phyloP scores from a whole-genome alignment of 495 filamentous ascomycete genomes.

The Podospora bellae-mahoneyi region DNA sequence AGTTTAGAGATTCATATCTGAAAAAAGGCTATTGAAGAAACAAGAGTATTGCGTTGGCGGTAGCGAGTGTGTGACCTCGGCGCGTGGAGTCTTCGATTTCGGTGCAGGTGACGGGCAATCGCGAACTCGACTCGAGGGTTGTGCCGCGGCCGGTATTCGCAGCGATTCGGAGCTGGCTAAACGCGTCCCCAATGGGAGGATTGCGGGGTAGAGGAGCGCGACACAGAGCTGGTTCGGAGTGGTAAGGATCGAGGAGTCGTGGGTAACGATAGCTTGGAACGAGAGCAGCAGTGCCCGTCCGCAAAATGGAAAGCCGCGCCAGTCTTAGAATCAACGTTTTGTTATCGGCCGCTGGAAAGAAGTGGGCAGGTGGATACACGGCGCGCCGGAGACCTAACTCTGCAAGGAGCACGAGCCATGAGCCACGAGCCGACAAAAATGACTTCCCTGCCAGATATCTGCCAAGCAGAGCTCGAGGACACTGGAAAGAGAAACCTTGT shows the following conservation, averaged over 20 bases:
- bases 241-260: neutral
- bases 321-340: neutral
- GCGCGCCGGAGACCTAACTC: slow-evolving; percentile 4
- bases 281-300: slow-evolving; percentile 7
- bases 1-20: slow-evolving; percentile 5
- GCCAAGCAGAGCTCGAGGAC: neutral
- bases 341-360: neutral
- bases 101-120: neutral
- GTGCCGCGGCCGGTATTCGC: neutral
- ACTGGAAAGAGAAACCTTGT: too few relatives aligned
- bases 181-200: slow-evolving; percentile 1
- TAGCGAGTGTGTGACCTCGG: neutral
- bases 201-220: slow-evolving; percentile 9
- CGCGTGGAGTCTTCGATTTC: neutral
- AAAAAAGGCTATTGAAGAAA: neutral
- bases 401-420: slow-evolving; percentile 11
- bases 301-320: neutral
- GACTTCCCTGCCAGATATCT: neutral
- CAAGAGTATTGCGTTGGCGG: neutral
- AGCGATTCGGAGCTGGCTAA: neutral
- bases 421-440: neutral
- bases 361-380: neutral
- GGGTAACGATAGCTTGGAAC: neutral
- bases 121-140: neutral
- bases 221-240: slow-evolving; percentile 3